These are phyloP conservation scores for Dendrothele bispora DNA, from an alignment of 768 basidiomycete genomes.

Conservation along the genomic window DNA sequence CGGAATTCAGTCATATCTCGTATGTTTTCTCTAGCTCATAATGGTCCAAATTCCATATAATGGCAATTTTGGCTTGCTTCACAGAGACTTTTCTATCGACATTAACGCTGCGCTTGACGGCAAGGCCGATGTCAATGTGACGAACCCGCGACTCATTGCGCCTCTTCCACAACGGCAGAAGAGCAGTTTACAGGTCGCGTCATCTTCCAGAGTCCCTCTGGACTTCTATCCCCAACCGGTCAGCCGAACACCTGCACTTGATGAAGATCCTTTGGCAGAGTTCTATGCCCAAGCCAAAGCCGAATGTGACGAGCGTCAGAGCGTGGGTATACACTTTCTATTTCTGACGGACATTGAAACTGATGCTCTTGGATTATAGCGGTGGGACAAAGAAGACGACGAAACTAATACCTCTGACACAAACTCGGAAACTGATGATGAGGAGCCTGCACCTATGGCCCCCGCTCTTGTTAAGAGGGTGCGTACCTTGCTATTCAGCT, in stretches of 20 bases:
- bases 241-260: neutral
- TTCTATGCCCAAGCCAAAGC: conserved; percentile 62
- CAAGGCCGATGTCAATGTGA: neutral
- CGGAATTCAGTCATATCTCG: conserved; percentile 1
- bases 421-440: conserved; percentile 16
- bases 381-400: conserved; percentile 26
- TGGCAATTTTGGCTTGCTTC: neutral
- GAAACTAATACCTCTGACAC: conserved; percentile 26
- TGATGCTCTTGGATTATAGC: neutral
- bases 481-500: conserved; percentile 9
- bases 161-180: neutral
- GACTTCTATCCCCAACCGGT: neutral
- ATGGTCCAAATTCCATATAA: conserved; percentile 1
- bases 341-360: neutral
- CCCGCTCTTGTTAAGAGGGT: conserved; percentile 24
- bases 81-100: no score
- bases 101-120: no score
- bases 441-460: conserved; percentile 18
- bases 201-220: conserved; percentile 7
- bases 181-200: neutral
- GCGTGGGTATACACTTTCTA: conserved; percentile 33
- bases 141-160: neutral
- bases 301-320: conserved; percentile 33
- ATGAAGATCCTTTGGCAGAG: conserved; percentile 58
- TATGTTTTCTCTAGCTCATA: conserved; percentile 3